phyloP scores from a whole-genome alignment of 2,329 filamentous ascomycete species.

The Penicillium sp. region DNA sequence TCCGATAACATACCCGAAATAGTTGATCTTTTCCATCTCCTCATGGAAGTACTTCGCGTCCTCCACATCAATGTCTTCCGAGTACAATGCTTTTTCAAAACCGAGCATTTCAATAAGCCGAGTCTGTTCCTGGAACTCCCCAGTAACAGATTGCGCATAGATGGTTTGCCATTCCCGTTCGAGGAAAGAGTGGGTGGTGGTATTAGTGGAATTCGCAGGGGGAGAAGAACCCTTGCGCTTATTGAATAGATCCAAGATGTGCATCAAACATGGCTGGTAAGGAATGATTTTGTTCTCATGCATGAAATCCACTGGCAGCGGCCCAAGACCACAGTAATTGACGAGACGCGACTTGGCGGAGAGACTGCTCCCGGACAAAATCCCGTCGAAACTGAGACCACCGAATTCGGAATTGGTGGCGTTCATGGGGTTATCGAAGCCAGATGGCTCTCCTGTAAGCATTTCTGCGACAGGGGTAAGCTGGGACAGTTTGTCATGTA shows the following conservation, averaged over 20 bases:
- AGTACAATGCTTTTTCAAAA: conserved; percentile 32
- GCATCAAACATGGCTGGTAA: conserved; percentile 35
- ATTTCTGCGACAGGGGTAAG: conserved; percentile 31
- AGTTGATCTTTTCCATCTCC: conserved; percentile 38
- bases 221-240: conserved; percentile 13
- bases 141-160: conserved; percentile 33
- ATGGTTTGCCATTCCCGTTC: conserved; percentile 30
- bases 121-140: conserved; percentile 28
- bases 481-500: conserved; percentile 24
- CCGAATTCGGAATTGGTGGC: conserved; percentile 23
- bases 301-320: conserved; percentile 32
- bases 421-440: conserved; percentile 22
- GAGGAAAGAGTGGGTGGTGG: conserved; percentile 10
- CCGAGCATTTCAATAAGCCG: conserved; percentile 37
- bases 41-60: conserved; percentile 35
- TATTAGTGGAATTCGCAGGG: neutral
- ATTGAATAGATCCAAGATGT: conserved; percentile 34
- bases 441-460: conserved; percentile 30
- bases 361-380: conserved; percentile 30
- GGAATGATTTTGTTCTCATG: conserved; percentile 27
- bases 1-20: conserved; percentile 40
- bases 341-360: conserved; percentile 33
- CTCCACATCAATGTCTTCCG: conserved; percentile 28
- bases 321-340: conserved; percentile 32
- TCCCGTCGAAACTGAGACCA: conserved; percentile 30